A percentile compares a stretch with the other conserved stretches of the same genome.
phyloP scores from a whole-genome alignment of 208 protist species.

The Kentomonas sorsogonicus region DNA sequence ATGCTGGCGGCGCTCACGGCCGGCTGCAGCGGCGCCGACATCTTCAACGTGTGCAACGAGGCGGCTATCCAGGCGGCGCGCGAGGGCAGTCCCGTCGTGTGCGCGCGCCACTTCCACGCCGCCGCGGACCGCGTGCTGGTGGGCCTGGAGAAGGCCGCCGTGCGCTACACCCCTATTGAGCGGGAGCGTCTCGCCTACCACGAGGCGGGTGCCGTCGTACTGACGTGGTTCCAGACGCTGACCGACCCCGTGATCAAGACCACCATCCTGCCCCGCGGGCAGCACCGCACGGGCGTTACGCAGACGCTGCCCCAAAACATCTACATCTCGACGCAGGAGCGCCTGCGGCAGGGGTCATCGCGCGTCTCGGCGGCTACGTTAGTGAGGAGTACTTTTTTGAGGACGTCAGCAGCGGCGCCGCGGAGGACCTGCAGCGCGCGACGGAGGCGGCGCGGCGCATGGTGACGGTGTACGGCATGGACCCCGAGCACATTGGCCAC shows the following conservation, averaged over 20 bases:
- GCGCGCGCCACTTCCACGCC: constrained; percentile 84
- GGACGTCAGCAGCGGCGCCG: constrained; percentile 83
- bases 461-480: constrained; percentile 89
- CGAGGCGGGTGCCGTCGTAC: constrained; percentile 90
- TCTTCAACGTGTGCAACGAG: constrained; percentile 98
- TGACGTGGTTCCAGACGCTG: constrained; percentile 88
- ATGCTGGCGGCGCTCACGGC: constrained; percentile 82
- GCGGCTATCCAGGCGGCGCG: constrained; percentile 94
- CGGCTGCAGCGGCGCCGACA: constrained; percentile 96
- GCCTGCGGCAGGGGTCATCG: constrained; percentile 59
- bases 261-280: constrained; percentile 74
- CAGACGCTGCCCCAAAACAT: constrained; percentile 75
- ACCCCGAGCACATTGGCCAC: constrained; percentile 70
- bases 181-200: constrained; percentile 89
- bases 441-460: constrained; percentile 78
- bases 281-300: constrained; percentile 67
- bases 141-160: constrained; percentile 93
- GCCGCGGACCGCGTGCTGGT: constrained; percentile 95
- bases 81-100: constrained; percentile 57
- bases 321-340: constrained; percentile 76
- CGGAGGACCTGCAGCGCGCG: constrained; percentile 84
- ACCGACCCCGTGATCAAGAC: constrained; percentile 92
- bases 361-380: constrained; percentile 88
- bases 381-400: constrained; percentile 95
- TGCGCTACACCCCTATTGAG: constrained; percentile 62